Conservation (phyloP, 179 eudicot genomes). For the Spinacia oleracea region DNA sequence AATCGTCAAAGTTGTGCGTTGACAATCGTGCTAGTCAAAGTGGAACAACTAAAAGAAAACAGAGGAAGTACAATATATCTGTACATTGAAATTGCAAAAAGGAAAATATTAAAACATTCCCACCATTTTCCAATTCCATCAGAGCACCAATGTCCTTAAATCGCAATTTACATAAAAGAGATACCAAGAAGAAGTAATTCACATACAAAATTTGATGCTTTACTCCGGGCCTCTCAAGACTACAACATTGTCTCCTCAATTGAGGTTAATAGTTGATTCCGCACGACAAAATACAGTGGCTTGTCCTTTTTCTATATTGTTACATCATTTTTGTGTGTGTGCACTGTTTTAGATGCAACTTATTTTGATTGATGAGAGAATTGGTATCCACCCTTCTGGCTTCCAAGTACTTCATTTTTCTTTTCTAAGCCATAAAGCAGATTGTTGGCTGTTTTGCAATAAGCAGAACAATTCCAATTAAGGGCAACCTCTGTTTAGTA, state of each 20-base stretch:
- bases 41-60: no score
- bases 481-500: neutral
- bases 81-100: neutral
- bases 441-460: neutral
- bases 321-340: no score
- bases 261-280: neutral
- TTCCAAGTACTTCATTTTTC: neutral
- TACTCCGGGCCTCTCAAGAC: neutral
- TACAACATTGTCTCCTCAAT: neutral
- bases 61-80: no score
- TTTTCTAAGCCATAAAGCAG: neutral
- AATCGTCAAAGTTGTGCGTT: no score
- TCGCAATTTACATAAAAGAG: neutral
- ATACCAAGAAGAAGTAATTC: no score
- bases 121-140: neutral
- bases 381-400: neutral
- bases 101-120: neutral
- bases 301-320: neutral
- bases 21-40: no score
- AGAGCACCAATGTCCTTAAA: neutral
- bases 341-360: no score
- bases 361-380: no score
- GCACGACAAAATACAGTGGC: neutral
- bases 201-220: neutral
- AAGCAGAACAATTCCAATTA: neutral